Conservation (phyloP, 2,329 filamentous ascomycete species). For the Fusarium neocosmosporiellum region DNA sequence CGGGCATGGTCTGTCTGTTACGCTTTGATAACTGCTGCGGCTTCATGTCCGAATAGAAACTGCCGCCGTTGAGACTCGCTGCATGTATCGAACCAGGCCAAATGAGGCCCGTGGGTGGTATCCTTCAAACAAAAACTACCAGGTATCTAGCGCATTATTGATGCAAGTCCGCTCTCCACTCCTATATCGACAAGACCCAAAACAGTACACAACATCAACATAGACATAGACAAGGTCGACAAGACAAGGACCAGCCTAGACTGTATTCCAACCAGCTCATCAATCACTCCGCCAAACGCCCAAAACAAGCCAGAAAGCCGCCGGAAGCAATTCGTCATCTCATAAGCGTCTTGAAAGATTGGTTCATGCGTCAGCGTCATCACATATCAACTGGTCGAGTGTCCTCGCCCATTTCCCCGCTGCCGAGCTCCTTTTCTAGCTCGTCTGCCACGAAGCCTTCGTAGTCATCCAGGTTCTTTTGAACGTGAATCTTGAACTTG, state of each 20-base stretch:
- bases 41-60: background rate
- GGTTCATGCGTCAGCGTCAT: slow-evolving; percentile 27
- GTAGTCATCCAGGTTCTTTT: slow-evolving; percentile 92
- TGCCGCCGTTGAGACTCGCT: background rate
- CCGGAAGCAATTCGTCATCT: slow-evolving; percentile 36
- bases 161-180: slow-evolving; percentile 15
- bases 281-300: slow-evolving; percentile 32
- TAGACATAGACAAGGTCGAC: background rate
- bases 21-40: background rate
- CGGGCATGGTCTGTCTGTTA: background rate
- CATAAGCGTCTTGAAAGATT: slow-evolving; percentile 38
- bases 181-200: slow-evolving; percentile 20
- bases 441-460: slow-evolving; percentile 94
- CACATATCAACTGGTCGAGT: slow-evolving; percentile 59
- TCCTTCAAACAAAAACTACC: slow-evolving; percentile 33
- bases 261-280: slow-evolving; percentile 18
- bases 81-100: slow-evolving; percentile 7
- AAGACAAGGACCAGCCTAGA: slow-evolving; percentile 23
- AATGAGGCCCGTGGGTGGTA: slow-evolving; percentile 25
- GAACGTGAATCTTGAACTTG: slow-evolving; percentile 97
- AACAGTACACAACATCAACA: background rate
- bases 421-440: slow-evolving; percentile 85
- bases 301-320: slow-evolving; percentile 33
- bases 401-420: slow-evolving; percentile 67
- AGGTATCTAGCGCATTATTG: slow-evolving; percentile 32